A percentile compares a stretch with the other conserved stretches of the same genome.
These are phyloP conservation scores for Tylopilus sp. DNA, from an alignment of 768 basidiomycete species.

Conservation along the genomic window DNA sequence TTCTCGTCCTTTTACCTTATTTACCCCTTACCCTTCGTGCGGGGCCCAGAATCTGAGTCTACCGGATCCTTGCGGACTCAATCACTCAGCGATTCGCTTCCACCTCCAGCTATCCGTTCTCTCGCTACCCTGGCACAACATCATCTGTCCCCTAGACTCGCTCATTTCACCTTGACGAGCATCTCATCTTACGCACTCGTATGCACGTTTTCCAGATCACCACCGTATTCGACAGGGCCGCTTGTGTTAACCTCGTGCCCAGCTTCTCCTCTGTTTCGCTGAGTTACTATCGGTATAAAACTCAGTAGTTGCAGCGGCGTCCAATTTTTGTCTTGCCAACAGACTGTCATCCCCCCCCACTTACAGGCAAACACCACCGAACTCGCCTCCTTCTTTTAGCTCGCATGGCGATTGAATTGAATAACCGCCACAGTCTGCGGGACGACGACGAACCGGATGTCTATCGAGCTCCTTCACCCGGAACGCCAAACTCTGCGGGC, in stretches of 20 bases:
- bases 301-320: constrained; percentile 36
- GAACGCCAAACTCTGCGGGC: constrained; percentile 4
- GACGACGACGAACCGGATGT: constrained; percentile 15
- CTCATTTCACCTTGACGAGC: constrained; percentile 14
- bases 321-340: constrained; percentile 38
- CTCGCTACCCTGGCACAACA: constrained; percentile 4
- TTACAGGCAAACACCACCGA: constrained; percentile 16
- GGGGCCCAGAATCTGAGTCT: constrained; percentile 19
- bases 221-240: constrained; percentile 28
- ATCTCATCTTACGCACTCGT: constrained; percentile 12
- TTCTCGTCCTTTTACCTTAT: constrained; percentile 10
- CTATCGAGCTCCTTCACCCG: constrained; percentile 10
- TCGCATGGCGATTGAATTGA: constrained; percentile 29
- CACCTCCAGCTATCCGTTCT: constrained; percentile 6
- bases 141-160: constrained; percentile 4
- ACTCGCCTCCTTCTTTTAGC: constrained; percentile 4
- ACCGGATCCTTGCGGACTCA: constrained; percentile 25
- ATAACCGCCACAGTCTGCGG: constrained; percentile 22
- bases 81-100: constrained; percentile 25
- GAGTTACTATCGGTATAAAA: constrained; percentile 39
- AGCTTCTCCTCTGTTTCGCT: constrained; percentile 39
- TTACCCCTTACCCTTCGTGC: constrained; percentile 11
- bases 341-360: constrained; percentile 30
- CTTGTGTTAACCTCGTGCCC: constrained; percentile 34
- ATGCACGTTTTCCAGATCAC: constrained; percentile 24